Evolutionary conservation across 108 stramenopile genomes (phyloP).

Genomic region (Nitzschia putrida): DNA sequence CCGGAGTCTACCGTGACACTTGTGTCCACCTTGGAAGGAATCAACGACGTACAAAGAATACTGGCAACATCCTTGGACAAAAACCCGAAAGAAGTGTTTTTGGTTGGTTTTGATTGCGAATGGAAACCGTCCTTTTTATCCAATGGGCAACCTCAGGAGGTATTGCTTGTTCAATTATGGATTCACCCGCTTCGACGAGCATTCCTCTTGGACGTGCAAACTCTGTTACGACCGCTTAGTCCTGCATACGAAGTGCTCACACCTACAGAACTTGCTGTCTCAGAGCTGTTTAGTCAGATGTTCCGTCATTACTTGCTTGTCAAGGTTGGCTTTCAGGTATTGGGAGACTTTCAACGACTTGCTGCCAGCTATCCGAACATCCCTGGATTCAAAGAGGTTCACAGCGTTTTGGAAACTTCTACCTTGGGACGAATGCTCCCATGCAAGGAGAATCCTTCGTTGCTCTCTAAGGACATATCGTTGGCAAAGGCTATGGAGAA

Average conservation of each 20-base stretch:
- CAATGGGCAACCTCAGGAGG: slow-evolving; percentile 28
- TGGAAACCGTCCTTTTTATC: slow-evolving; percentile 42
- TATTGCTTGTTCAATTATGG: slow-evolving; percentile 41
- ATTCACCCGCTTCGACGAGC: slow-evolving; percentile 23
- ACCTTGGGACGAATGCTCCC: slow-evolving; percentile 19
- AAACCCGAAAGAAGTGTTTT: background rate
- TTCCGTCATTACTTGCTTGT: slow-evolving; percentile 22
- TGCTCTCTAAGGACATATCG: slow-evolving; percentile 9
- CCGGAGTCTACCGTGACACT: slow-evolving; percentile 8
- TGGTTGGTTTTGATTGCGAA: slow-evolving; percentile 47
- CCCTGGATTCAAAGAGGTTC: slow-evolving; percentile 22
- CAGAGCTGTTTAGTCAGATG: slow-evolving; percentile 15
- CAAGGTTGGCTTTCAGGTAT: slow-evolving; percentile 40
- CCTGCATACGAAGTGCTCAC: slow-evolving; percentile 9
- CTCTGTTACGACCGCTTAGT: slow-evolving; percentile 20
- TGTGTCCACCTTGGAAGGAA: slow-evolving; percentile 10
- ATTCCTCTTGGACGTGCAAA: slow-evolving; percentile 40
- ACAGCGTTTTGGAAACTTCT: slow-evolving; percentile 36
- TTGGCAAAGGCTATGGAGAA: slow-evolving; percentile 24
- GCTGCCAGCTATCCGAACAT: slow-evolving; percentile 42
- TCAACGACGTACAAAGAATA: slow-evolving; percentile 21
- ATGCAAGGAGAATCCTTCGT: slow-evolving; percentile 2
- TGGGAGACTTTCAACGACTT: slow-evolving; percentile 36
- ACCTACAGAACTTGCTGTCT: slow-evolving; percentile 15
- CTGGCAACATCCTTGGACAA: slow-evolving; percentile 13